Evolutionary conservation across 768 basidiomycete species (phyloP).

Genomic region (Tulasnella sp.): DNA sequence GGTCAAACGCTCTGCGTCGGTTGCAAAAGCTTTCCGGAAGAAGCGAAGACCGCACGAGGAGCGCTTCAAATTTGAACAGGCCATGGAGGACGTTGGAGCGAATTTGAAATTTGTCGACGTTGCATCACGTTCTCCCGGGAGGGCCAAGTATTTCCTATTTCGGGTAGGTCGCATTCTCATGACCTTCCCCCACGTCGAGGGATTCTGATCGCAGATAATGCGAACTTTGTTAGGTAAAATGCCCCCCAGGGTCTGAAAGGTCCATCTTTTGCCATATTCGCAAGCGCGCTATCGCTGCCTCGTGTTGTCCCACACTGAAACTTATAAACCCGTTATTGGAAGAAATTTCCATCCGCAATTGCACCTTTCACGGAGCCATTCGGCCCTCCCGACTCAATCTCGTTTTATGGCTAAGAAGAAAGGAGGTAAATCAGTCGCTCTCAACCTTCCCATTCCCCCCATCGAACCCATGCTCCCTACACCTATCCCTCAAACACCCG

Average conservation of each 20-base stretch:
- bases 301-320: neutral
- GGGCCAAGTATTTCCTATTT: too few relatives aligned
- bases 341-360: too few relatives aligned
- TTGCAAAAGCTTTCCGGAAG: too few relatives aligned
- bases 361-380: neutral
- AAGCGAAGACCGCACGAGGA: too few relatives aligned
- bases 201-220: neutral
- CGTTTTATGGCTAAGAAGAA: neutral
- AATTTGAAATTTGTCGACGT: neutral
- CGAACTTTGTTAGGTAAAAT: neutral
- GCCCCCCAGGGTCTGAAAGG: neutral
- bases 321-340: neutral
- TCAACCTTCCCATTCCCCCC: neutral
- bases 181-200: neutral
- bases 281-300: neutral
- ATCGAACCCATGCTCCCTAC: neutral
- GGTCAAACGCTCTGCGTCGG: too few relatives aligned
- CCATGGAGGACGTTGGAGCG: neutral
- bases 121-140: too few relatives aligned
- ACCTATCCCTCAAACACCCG: neutral
- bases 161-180: too few relatives aligned
- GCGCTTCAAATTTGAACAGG: too few relatives aligned
- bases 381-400: neutral
- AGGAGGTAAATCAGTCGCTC: neutral
- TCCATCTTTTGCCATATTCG: neutral